Conservation (phyloP, 495 filamentous ascomycete genomes). For the Staphylotrichum tortipilum region DNA sequence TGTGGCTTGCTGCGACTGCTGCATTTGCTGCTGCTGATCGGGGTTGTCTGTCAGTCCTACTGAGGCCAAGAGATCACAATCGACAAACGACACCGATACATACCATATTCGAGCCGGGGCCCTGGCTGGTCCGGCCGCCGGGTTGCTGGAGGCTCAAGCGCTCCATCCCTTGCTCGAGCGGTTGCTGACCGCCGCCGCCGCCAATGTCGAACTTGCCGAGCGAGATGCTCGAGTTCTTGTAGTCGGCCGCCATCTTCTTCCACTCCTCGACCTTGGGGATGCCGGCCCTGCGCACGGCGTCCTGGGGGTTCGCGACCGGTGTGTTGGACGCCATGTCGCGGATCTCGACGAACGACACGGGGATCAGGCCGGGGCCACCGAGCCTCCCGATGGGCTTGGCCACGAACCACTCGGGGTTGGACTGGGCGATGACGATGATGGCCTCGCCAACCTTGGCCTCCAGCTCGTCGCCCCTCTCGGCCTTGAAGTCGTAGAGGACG, state of each 20-base stretch:
- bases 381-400: constrained; percentile 94
- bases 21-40: constrained; percentile 10
- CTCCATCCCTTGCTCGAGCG: constrained; percentile 63
- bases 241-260: constrained; percentile 99
- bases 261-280: constrained; percentile 98
- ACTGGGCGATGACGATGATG: constrained; percentile 97
- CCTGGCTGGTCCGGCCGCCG: constrained; percentile 35
- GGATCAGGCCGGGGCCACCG: constrained; percentile 89
- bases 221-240: constrained; percentile 97
- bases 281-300: constrained; percentile 79
- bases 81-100: constrained; percentile 10
- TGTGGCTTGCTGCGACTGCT: constrained; percentile 21
- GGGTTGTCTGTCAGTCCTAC: neutral
- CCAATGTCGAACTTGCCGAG: constrained; percentile 76
- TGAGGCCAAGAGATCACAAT: neutral
- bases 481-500: constrained; percentile 94
- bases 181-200: constrained; percentile 35
- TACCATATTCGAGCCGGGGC: constrained; percentile 35
- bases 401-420: constrained; percentile 99
- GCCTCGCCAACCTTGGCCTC: constrained; percentile 92
- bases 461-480: constrained; percentile 88
- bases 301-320: constrained; percentile 71
- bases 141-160: constrained; percentile 62
- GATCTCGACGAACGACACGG: constrained; percentile 95
- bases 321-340: constrained; percentile 84